Evolutionary conservation across 768 basidiomycete species (phyloP).

Genomic region (Tylopilus plumbeoviolaceoides): DNA sequence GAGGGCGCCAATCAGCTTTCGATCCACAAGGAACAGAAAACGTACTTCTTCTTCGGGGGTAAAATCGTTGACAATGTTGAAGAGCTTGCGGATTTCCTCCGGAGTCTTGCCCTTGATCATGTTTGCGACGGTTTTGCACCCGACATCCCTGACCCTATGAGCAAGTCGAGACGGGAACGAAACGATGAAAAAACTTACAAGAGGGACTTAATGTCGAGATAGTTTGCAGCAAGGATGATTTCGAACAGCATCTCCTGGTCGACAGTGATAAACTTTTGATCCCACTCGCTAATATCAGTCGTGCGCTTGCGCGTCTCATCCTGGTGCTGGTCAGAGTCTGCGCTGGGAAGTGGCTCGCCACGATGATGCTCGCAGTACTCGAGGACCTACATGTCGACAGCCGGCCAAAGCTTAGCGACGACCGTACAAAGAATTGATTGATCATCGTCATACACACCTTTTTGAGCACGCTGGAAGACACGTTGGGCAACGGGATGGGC

Average conservation of each 20-base stretch:
- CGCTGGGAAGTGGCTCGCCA: conserved; percentile 89
- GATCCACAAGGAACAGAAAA: conserved; percentile 5
- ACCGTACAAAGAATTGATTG: background rate
- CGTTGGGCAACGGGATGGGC: conserved; percentile 92
- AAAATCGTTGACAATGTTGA: conserved; percentile 98
- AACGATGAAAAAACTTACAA: conserved; percentile 53
- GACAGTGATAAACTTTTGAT: conserved; percentile 96
- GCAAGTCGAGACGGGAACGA: background rate
- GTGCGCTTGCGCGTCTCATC: conserved; percentile 97
- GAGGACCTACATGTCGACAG: conserved; percentile 60
- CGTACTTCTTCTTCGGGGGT: conserved; percentile 97
- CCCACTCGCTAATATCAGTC: conserved; percentile 99
- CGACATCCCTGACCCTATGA: conserved; percentile 67
- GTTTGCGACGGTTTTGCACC: conserved; percentile 98
- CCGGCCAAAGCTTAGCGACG: conserved; percentile 4
- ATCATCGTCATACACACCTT: conserved; percentile 51
- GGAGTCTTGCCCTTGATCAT: conserved; percentile 99
- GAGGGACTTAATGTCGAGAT: conserved; percentile 98
- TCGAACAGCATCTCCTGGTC: conserved; percentile 99
- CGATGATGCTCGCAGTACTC: conserved; percentile 99
- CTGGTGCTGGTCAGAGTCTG: conserved; percentile 73
- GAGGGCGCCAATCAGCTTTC: conserved; percentile 7
- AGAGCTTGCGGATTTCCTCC: conserved; percentile 97
- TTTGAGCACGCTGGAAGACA: conserved; percentile 87
- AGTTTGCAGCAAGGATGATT: conserved; percentile 99